Evolutionary conservation across 176 grass and related monocot species (phyloP), one percentile per base, ranked within the genome.

Genomic region (Tuctoria greenei): DNA sequence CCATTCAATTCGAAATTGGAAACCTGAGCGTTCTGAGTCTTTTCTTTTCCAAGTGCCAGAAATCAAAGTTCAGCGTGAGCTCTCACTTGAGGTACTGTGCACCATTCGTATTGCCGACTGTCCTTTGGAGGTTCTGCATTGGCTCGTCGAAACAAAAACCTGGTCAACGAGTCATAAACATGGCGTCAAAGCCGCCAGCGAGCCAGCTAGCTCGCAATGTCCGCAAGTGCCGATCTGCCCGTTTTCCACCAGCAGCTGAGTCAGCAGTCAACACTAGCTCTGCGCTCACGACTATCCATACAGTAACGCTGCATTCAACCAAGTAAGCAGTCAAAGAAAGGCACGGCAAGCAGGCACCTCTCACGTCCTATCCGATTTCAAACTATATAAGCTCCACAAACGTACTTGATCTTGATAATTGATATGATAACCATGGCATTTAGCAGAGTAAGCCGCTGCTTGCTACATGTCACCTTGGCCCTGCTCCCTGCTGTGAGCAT

Each of bases 381-480:
- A 13, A 21, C 52, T 71, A 58, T 87, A 82, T 77, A 66, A 78
- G 40, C 27, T 46, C 78, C 26, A 31, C 31, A 31, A 1, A 34
- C 12, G 60, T 24, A 56, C 17, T 65, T 1, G 72, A 42, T 34
- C 60, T 56, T 65, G 43, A 45, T 45, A 10, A 46, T 56, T 65
- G 43, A 45, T 45, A 10, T 17, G 4, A 58, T 21, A 10, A 5
- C 61, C 64, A 97, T 97, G 93, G 87, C 77, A 56, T 67, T 63
- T 14, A 44, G 73, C 23, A 61, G 11, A 58, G 56, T 41, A 42
- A 59, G 41, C 28, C 62, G 79, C 64, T 59, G 66, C 13, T 10
- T 87, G 45, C 62, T 88, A 25, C 75, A 85, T 28, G 17, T 85
- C 20, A 59, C 75, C 46, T 16, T 76, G 61, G 47, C 82, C 21